These are phyloP conservation scores for Trametes hirsuta DNA, from an alignment of 1,284 basidiomycete genomes.

Conservation along the genomic window DNA sequence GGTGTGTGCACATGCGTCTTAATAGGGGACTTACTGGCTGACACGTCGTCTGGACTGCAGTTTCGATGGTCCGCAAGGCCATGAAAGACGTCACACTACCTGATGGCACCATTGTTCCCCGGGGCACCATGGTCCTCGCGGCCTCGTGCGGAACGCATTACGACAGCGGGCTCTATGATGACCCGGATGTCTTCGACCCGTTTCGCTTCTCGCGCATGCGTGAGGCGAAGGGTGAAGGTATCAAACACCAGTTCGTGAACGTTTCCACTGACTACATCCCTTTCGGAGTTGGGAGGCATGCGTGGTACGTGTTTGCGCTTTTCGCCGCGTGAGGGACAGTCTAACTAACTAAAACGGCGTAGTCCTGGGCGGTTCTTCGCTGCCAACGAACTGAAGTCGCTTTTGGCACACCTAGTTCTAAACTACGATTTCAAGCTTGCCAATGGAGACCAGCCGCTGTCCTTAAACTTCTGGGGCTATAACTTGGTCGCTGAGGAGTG, in stretches of 20 bases:
- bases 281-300: constrained; percentile 48
- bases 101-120: constrained; percentile 46
- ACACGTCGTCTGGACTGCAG: not conserved
- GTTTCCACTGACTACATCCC: constrained; percentile 41
- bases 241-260: constrained; percentile 37
- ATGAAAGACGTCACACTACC: constrained; percentile 41
- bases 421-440: constrained; percentile 49
- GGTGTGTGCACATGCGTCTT: constrained; percentile 19
- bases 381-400: constrained; percentile 46
- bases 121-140: constrained; percentile 42
- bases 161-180: constrained; percentile 42
- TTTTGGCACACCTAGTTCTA: constrained; percentile 46
- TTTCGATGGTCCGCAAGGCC: constrained; percentile 20
- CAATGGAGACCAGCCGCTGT: constrained; percentile 27
- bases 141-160: constrained; percentile 43
- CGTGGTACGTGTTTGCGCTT: constrained; percentile 49
- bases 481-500: not conserved
- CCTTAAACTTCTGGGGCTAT: not conserved
- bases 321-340: not conserved
- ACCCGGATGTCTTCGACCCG: constrained; percentile 42
- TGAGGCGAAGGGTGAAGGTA: constrained; percentile 27
- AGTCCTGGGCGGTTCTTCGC: constrained; percentile 53
- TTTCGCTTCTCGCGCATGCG: constrained; percentile 49
- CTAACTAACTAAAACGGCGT: not conserved
- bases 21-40: not conserved